Conservation (phyloP, 2,329 filamentous ascomycete genomes). For the Cercospora sp. region DNA sequence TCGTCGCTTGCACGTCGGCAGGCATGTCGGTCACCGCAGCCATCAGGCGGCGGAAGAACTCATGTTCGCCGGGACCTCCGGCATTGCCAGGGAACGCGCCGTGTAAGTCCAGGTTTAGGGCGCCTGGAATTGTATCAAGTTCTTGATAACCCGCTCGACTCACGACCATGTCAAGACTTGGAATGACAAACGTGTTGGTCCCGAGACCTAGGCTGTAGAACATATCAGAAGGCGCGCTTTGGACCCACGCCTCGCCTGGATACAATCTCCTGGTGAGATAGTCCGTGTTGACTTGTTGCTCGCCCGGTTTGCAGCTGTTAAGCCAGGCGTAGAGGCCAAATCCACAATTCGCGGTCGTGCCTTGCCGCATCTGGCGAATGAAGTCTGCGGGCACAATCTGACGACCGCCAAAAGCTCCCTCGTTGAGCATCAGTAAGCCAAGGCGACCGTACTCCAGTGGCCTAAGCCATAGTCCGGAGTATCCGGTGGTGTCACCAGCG, state of each 20-base stretch:
- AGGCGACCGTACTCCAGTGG: background rate
- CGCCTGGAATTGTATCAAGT: background rate
- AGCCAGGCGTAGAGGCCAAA: background rate
- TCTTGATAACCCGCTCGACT: background rate
- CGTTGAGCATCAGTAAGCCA: background rate
- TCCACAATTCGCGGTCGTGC: background rate
- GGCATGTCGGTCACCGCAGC: background rate
- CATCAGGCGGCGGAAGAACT: background rate
- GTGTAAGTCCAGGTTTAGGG: background rate
- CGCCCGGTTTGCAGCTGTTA: background rate
- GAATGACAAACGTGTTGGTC: conserved; percentile 2
- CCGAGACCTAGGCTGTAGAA: background rate
- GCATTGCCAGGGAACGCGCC: background rate
- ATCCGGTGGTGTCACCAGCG: background rate
- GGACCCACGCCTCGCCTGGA: background rate
- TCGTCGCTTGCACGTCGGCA: background rate
- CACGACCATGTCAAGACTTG: background rate
- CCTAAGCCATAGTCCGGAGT: background rate
- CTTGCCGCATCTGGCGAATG: background rate
- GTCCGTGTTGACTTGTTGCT: background rate
- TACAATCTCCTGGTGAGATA: background rate
- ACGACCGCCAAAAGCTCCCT: background rate
- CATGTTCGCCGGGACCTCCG: background rate
- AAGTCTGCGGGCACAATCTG: background rate
- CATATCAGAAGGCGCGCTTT: background rate